These are phyloP conservation scores for Hypoxylon cercidicola DNA, from an alignment of 495 filamentous ascomycete genomes.

Conservation along the genomic window DNA sequence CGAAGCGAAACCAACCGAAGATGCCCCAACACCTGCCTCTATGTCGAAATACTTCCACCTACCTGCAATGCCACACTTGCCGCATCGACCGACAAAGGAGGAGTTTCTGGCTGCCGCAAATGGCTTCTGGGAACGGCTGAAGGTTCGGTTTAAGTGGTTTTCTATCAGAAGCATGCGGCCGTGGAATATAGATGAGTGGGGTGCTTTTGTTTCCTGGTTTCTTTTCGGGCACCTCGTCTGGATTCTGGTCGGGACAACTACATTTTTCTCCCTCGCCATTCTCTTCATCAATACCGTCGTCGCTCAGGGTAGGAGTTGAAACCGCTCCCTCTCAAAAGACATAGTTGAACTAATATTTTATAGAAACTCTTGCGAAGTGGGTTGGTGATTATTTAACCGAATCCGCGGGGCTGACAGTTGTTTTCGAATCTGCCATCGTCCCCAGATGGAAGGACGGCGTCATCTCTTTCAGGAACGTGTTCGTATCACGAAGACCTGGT, in stretches of 20 bases:
- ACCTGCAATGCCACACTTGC: constrained; percentile 69
- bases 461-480: constrained; percentile 96
- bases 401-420: constrained; percentile 92
- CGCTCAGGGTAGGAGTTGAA: constrained; percentile 76
- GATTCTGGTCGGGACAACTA: constrained; percentile 94
- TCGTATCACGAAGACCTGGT: constrained; percentile 90
- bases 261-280: constrained; percentile 92
- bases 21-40: constrained; percentile 50
- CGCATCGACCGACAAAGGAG: constrained; percentile 91
- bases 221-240: constrained; percentile 92
- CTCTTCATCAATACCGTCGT: constrained; percentile 94
- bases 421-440: constrained; percentile 98
- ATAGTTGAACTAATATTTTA: constrained; percentile 17
- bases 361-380: constrained; percentile 92
- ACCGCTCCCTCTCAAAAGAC: neutral
- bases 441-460: constrained; percentile 94
- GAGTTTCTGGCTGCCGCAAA: constrained; percentile 92
- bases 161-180: constrained; percentile 94
- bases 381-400: constrained; percentile 95
- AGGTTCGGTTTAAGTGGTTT: constrained; percentile 96
- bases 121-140: constrained; percentile 90
- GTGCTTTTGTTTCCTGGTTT: constrained; percentile 95
- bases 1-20: constrained; percentile 34
- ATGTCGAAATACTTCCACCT: constrained; percentile 70
- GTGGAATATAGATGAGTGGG: constrained; percentile 94